Evolutionary conservation across 305 asterid species (phyloP).

Genomic region (Rubia balearica): DNA sequence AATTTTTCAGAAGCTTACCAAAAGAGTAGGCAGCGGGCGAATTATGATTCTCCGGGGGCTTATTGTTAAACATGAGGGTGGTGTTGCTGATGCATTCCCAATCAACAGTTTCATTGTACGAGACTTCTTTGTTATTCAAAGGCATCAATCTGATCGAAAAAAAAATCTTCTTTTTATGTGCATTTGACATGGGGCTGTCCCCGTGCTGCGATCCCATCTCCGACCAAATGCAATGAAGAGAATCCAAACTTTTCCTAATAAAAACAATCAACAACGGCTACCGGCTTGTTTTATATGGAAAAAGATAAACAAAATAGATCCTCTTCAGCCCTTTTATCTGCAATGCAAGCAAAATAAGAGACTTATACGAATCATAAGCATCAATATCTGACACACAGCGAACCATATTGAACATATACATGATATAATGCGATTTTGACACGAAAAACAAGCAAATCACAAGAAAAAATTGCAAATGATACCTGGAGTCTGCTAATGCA

Average conservation of each 20-base stretch:
- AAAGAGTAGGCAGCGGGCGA: slow-evolving; percentile 65
- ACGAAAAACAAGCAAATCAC: too few species aligned
- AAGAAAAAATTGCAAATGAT: too few species aligned
- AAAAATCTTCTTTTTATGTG: slow-evolving; percentile 74
- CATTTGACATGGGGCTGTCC: slow-evolving; percentile 39
- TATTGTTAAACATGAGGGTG: slow-evolving; percentile 63
- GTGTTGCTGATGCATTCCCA: slow-evolving; percentile 92
- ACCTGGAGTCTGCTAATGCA: too few species aligned
- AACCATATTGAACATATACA: neutral
- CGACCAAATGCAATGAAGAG: slow-evolving; percentile 46
- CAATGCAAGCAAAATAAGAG: neutral
- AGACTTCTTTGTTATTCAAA: slow-evolving; percentile 55
- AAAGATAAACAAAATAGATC: slow-evolving; percentile 8
- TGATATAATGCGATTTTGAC: too few species aligned
- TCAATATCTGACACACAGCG: neutral
- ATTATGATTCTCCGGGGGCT: slow-evolving; percentile 49
- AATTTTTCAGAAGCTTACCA: slow-evolving; percentile 34
- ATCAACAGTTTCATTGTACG: slow-evolving; percentile 43
- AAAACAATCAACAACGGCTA: slow-evolving; percentile 20
- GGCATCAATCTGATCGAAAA: slow-evolving; percentile 88
- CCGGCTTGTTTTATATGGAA: slow-evolving; percentile 20
- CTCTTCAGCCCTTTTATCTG: slow-evolving; percentile 15
- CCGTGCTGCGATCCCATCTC: slow-evolving; percentile 47
- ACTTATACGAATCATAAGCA: too few species aligned
- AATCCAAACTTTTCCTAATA: slow-evolving; percentile 22